phyloP scores from a whole-genome alignment of 306 rosid species.

The Vigna nakashimae region DNA sequence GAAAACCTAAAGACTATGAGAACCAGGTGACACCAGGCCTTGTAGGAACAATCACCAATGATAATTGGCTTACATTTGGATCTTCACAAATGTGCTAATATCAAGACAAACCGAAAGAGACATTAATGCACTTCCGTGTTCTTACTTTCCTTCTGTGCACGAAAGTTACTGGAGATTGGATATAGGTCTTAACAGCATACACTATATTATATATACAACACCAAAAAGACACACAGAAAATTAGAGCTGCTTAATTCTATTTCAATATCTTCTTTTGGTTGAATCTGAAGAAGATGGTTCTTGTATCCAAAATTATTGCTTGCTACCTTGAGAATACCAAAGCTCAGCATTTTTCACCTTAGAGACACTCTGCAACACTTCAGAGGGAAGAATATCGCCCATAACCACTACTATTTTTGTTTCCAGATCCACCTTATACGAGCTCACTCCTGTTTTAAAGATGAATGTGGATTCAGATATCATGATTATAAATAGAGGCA shows the following conservation, averaged over 20 bases:
- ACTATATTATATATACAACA: not conserved
- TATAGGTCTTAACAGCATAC: constrained; percentile 33
- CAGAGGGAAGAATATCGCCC: constrained; percentile 86
- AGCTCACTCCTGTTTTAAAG: constrained; percentile 69
- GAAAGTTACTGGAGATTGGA: constrained; percentile 22
- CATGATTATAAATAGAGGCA: not conserved
- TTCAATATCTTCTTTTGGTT: constrained; percentile 19
- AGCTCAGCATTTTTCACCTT: constrained; percentile 84
- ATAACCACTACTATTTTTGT: constrained; percentile 77
- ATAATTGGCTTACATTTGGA: constrained; percentile 11
- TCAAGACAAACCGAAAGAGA: constrained; percentile 31
- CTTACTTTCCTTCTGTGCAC: not conserved
- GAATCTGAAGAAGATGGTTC: constrained; percentile 37
- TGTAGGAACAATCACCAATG: not conserved
- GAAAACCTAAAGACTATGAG: too few relatives aligned
- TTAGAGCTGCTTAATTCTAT: constrained; percentile 41
- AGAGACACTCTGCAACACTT: constrained; percentile 83
- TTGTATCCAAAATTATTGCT: constrained; percentile 27
- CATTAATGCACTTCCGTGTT: not conserved
- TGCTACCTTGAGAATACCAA: constrained; percentile 54
- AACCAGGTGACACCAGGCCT: too few relatives aligned
- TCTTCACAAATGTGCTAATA: constrained; percentile 27
- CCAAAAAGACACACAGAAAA: constrained; percentile 27
- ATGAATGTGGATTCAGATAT: not conserved
- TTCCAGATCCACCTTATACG: constrained; percentile 84